Percentiles rank a stretch among this genome's conserved stretches.
phyloP scores from a whole-genome alignment of 192 early-diverging fungal species.

The Piromyces finnis region DNA sequence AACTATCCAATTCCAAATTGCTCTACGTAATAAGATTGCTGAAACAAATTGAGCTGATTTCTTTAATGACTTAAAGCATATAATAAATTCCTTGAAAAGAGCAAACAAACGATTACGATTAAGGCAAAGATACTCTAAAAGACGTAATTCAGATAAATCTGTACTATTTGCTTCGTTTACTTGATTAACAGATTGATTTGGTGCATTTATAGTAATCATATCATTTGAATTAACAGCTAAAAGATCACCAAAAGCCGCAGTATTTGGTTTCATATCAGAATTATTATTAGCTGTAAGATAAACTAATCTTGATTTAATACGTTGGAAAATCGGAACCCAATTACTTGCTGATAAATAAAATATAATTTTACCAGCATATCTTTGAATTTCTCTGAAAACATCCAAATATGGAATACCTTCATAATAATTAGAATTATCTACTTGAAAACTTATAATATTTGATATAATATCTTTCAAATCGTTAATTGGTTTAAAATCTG shows the following conservation, averaged over 20 bases:
- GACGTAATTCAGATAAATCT: constrained; percentile 55
- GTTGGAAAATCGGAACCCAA: constrained; percentile 64
- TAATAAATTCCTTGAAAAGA: neutral
- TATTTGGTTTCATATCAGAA: neutral
- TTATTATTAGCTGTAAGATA: neutral
- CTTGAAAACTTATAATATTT: constrained; percentile 18
- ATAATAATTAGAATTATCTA: constrained; percentile 12
- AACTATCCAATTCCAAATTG: constrained; percentile 88
- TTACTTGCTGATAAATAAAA: constrained; percentile 78
- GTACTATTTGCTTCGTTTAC: constrained; percentile 24
- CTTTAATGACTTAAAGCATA: neutral
- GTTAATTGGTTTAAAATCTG: constrained; percentile 4
- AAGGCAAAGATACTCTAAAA: constrained; percentile 70
- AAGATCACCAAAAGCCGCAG: neutral
- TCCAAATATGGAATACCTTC: constrained; percentile 11
- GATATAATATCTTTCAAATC: constrained; percentile 16
- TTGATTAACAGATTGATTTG: constrained; percentile 6
- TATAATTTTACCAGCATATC: constrained; percentile 63
- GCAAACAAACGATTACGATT: constrained; percentile 48
- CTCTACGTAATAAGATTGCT: constrained; percentile 54
- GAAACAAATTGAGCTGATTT: constrained; percentile 50
- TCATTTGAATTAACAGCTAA: neutral
- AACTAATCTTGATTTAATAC: constrained; percentile 25
- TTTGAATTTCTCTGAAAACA: constrained; percentile 54
- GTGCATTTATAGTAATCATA: constrained; percentile 37